These are phyloP conservation scores for Gnomoniopsis smithogilvyi DNA, from an alignment of 2,329 filamentous ascomycete species.

Conservation along the genomic window DNA sequence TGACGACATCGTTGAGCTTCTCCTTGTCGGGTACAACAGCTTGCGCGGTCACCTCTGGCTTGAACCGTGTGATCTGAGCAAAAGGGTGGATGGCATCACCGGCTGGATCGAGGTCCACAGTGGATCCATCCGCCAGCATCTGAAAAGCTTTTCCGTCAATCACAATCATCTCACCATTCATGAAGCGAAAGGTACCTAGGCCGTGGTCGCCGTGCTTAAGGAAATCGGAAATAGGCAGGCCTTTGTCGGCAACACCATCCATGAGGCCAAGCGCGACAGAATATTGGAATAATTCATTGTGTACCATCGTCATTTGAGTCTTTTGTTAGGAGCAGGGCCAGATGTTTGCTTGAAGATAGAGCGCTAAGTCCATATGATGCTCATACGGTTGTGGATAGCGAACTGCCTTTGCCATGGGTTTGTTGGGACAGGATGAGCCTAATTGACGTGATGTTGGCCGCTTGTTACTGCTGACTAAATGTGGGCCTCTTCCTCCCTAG, in stretches of 20 bases:
- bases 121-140: constrained; percentile 31
- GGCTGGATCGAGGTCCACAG: constrained; percentile 22
- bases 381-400: too few relatives aligned
- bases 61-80: constrained; percentile 30
- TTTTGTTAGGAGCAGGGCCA: too few relatives aligned
- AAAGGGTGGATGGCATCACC: constrained; percentile 28
- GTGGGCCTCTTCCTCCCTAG: too few relatives aligned
- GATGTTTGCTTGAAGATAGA: background rate
- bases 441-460: too few relatives aligned
- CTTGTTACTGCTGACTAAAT: too few relatives aligned
- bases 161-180: constrained; percentile 34
- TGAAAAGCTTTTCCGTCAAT: constrained; percentile 30
- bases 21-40: constrained; percentile 25
- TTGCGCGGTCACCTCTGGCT: constrained; percentile 18
- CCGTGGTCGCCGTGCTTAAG: constrained; percentile 32
- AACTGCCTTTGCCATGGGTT: too few relatives aligned
- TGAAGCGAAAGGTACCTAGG: constrained; percentile 31
- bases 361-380: too few relatives aligned
- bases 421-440: too few relatives aligned
- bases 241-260: constrained; percentile 31
- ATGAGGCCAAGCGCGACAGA: constrained; percentile 32
- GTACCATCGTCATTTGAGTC: constrained; percentile 21
- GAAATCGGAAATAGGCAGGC: constrained; percentile 26
- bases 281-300: constrained; percentile 32
- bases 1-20: constrained; percentile 22